Evolutionary conservation across 2,329 filamentous ascomycete species (phyloP).

Genomic region (Massarina eburnea): DNA sequence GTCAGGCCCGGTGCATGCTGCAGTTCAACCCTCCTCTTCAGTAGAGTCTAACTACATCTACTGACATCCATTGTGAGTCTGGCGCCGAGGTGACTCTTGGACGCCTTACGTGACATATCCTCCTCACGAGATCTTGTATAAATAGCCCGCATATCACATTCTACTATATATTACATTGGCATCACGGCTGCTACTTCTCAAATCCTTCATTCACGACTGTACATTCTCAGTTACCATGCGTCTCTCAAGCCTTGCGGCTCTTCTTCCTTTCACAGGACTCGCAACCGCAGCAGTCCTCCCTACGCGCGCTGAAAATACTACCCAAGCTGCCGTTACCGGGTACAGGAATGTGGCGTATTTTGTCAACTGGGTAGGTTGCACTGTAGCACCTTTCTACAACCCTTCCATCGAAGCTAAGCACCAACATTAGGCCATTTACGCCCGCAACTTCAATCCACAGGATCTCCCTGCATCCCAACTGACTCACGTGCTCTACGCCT

Average conservation of each 20-base stretch:
- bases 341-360: conserved; percentile 43
- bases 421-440: conserved; percentile 38
- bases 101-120: conserved; percentile 3
- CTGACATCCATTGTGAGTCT: neutral
- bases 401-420: conserved; percentile 7
- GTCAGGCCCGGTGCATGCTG: conserved; percentile 28
- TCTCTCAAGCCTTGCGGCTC: conserved; percentile 20
- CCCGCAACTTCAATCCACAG: conserved; percentile 39
- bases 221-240: conserved; percentile 21
- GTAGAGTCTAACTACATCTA: neutral
- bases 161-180: conserved; percentile 11
- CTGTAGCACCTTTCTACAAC: neutral
- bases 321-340: conserved; percentile 23
- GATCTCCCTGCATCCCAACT: conserved; percentile 36
- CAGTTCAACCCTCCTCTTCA: conserved; percentile 10
- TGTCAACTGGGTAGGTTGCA: conserved; percentile 39
- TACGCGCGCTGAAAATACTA: conserved; percentile 9
- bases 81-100: conserved; percentile 7
- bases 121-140: conserved; percentile 14
- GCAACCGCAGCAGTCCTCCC: conserved; percentile 26
- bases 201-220: conserved; percentile 1
- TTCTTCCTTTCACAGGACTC: conserved; percentile 23
- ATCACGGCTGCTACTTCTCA: conserved; percentile 1
- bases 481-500: conserved; percentile 43
- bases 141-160: conserved; percentile 15